A percentile compares a stretch with the other conserved stretches of the same genome.
Evolutionary conservation across 768 basidiomycete species (phyloP).

Genomic region (Phanerochaete carnosa): DNA sequence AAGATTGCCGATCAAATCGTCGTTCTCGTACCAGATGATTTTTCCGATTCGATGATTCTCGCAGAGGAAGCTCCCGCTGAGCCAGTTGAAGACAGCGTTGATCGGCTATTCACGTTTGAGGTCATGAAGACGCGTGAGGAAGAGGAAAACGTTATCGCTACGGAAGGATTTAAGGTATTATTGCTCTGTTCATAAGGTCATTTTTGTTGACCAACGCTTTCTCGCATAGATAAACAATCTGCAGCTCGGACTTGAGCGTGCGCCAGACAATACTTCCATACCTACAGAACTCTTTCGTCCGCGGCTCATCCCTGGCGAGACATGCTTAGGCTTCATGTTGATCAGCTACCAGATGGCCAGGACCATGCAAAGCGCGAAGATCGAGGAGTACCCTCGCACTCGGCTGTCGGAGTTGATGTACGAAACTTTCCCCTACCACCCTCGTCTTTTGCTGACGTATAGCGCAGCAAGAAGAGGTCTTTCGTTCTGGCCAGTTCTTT

Average conservation of each 20-base stretch:
- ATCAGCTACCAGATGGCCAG: neutral
- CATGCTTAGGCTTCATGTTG: constrained; percentile 1
- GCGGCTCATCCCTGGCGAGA: constrained; percentile 10
- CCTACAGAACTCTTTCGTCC: neutral
- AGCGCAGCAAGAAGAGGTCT: neutral
- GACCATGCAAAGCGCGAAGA: neutral
- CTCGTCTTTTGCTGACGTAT: neutral
- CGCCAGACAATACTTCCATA: neutral
- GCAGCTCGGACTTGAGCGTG: neutral
- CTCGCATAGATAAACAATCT: neutral
- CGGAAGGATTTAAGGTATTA: constrained; percentile 44
- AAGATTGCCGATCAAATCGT: constrained; percentile 56
- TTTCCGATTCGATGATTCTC: constrained; percentile 45
- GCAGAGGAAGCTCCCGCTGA: constrained; percentile 27
- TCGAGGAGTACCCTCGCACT: neutral
- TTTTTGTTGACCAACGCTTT: neutral
- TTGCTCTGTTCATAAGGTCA: neutral
- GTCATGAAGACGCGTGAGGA: constrained; percentile 54
- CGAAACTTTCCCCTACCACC: neutral
- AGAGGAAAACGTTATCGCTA: constrained; percentile 43
- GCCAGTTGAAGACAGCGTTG: constrained; percentile 34
- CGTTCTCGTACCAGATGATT: constrained; percentile 46
- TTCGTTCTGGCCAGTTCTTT: neutral
- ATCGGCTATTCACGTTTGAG: constrained; percentile 50
- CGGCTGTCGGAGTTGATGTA: neutral